Evolutionary conservation across 2,329 filamentous ascomycete species (phyloP).

Genomic region (Penicillium frequentans): DNA sequence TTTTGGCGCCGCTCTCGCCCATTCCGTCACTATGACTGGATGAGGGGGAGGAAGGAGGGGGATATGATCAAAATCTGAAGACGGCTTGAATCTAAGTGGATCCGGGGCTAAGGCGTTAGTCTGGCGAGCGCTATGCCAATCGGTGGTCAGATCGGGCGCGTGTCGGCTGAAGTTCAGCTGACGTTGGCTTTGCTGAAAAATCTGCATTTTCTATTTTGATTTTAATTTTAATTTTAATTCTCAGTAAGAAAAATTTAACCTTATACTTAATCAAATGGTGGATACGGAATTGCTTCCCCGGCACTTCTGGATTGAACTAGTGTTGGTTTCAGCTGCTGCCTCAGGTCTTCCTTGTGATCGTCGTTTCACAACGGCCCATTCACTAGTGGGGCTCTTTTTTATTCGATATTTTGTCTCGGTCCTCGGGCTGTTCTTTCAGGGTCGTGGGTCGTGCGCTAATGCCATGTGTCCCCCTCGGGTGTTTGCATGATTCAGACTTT

Average conservation of each 20-base stretch:
- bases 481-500: background rate
- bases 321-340: background rate
- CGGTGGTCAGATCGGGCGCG: slow-evolving; percentile 9
- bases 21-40: background rate
- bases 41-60: background rate
- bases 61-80: background rate
- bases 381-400: background rate
- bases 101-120: slow-evolving; percentile 21
- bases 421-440: background rate
- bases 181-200: slow-evolving; percentile 6
- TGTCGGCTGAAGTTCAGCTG: slow-evolving; percentile 23
- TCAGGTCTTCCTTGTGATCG: slow-evolving; percentile 1
- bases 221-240: background rate
- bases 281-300: background rate
- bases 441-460: background rate
- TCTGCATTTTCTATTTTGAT: background rate
- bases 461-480: slow-evolving; percentile 5
- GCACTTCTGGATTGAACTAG: background rate
- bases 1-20: background rate
- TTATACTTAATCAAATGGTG: slow-evolving; percentile 1
- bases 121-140: slow-evolving; percentile 17
- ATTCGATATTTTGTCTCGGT: background rate
- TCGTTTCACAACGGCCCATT: background rate
- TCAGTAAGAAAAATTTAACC: background rate
- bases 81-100: slow-evolving; percentile 11